Evolutionary conservation across 441 rosid genomes (phyloP).

Genomic region (Erysimum cheiri): DNA sequence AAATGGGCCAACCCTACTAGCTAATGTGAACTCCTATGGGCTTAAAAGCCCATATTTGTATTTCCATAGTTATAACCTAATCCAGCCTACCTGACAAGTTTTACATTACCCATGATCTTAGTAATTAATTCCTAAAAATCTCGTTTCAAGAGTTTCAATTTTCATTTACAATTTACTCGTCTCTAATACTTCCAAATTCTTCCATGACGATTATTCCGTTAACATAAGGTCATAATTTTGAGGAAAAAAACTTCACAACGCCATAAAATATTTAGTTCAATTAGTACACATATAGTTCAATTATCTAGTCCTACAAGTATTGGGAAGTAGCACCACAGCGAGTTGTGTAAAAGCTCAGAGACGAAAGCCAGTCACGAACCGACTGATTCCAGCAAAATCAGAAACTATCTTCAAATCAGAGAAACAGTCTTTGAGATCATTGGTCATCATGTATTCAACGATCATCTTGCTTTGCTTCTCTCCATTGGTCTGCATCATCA

Average conservation of each 20-base stretch:
- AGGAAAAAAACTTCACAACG: background rate
- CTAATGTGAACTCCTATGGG: background rate
- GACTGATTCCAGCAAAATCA: conserved; percentile 73
- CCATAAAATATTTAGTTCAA: background rate
- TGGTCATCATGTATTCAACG: conserved; percentile 55
- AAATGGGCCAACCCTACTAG: conserved; percentile 13
- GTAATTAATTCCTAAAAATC: too few species aligned
- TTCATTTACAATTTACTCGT: background rate
- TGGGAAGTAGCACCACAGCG: background rate
- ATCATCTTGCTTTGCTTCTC: conserved; percentile 79
- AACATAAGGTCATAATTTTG: background rate
- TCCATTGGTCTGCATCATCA: conserved; percentile 74
- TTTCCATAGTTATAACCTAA: background rate
- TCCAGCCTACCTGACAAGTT: too few species aligned
- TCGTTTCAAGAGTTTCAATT: too few species aligned
- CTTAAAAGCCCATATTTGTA: background rate
- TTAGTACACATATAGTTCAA: background rate
- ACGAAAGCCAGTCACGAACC: conserved; percentile 73
- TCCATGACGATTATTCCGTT: background rate
- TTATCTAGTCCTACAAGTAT: background rate
- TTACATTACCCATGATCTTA: too few species aligned
- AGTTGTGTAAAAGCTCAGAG: conserved; percentile 37
- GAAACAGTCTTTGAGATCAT: conserved; percentile 49
- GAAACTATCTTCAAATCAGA: conserved; percentile 56
- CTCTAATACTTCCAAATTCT: background rate